These are phyloP conservation scores for Verticillium isaacii DNA, from an alignment of 2,329 filamentous ascomycete genomes.

Conservation along the genomic window DNA sequence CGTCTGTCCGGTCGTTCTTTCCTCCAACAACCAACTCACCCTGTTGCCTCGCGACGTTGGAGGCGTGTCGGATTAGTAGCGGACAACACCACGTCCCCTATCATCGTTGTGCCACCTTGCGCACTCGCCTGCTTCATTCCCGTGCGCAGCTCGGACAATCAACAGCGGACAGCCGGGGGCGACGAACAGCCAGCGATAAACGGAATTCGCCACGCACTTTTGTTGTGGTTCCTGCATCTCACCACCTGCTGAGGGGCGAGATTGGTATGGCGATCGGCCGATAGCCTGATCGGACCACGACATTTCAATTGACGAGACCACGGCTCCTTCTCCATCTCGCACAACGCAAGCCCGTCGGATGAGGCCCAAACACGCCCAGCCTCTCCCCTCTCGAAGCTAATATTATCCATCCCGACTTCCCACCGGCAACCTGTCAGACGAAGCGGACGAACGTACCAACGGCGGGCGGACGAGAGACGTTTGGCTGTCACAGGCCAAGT, in stretches of 20 bases:
- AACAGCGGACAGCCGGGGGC: too few relatives aligned
- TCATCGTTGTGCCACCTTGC: too few relatives aligned
- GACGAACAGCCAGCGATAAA: background rate
- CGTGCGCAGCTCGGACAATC: too few relatives aligned
- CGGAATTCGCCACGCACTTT: background rate
- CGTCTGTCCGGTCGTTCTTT: background rate
- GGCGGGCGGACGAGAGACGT: background rate
- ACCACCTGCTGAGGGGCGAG: background rate
- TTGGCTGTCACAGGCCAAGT: background rate
- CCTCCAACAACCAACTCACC: background rate
- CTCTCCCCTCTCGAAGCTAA: background rate
- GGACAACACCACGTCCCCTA: too few relatives aligned
- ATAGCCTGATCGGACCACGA: background rate
- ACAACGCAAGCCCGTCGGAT: background rate
- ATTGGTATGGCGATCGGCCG: background rate
- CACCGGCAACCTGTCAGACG: background rate
- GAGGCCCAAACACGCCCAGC: too few relatives aligned
- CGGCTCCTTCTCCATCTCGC: too few relatives aligned
- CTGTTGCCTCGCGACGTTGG: too few relatives aligned
- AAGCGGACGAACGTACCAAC: background rate
- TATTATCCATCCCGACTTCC: background rate
- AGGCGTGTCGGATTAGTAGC: too few relatives aligned
- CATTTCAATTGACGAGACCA: background rate
- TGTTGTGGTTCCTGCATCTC: conserved; percentile 7
- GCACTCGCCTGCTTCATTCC: too few relatives aligned